A percentile compares a stretch with the other conserved stretches of the same genome.
Evolutionary conservation across 106 monocot genomes (phyloP).

Genomic region (Platanthera zijinensis): DNA sequence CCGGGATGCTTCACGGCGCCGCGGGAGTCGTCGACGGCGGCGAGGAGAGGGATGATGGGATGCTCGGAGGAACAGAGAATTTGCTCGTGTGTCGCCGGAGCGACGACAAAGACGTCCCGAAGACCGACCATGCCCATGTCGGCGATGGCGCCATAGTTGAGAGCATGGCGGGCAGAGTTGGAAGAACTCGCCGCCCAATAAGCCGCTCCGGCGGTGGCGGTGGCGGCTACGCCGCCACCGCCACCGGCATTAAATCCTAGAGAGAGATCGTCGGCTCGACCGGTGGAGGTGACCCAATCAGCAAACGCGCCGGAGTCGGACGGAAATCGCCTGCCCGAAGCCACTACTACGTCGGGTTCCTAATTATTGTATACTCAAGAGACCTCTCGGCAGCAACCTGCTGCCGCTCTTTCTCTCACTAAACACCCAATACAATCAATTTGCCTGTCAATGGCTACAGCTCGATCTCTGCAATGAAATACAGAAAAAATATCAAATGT

Average conservation of each 20-base stretch:
- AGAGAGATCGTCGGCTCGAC: not conserved
- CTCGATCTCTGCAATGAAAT: not conserved
- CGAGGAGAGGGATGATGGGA: constrained; percentile 47
- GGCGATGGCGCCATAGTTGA: constrained; percentile 38
- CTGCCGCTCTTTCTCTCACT: constrained; percentile 1
- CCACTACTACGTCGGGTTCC: constrained; percentile 28
- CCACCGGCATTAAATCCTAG: constrained; percentile 1
- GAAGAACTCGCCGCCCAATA: constrained; percentile 12
- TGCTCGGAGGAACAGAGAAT: constrained; percentile 25
- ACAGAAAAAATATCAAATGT: not conserved
- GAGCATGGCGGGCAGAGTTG: constrained; percentile 7
- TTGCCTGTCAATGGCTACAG: not conserved
- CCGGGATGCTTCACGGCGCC: constrained; percentile 7
- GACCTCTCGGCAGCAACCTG: not conserved
- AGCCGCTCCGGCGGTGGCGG: constrained; percentile 2
- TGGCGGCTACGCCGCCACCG: not conserved
- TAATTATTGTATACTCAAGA: not conserved
- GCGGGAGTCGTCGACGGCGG: constrained; percentile 11
- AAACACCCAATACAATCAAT: not conserved
- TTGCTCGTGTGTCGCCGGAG: constrained; percentile 26
- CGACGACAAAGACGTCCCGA: constrained; percentile 50
- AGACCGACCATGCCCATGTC: constrained; percentile 57
- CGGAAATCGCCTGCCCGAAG: constrained; percentile 48
- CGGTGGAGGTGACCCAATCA: constrained; percentile 48
- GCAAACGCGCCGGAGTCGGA: constrained; percentile 58